These are phyloP conservation scores for Lentinula detonsa DNA, from an alignment of 768 basidiomycete species.

Conservation along the genomic window DNA sequence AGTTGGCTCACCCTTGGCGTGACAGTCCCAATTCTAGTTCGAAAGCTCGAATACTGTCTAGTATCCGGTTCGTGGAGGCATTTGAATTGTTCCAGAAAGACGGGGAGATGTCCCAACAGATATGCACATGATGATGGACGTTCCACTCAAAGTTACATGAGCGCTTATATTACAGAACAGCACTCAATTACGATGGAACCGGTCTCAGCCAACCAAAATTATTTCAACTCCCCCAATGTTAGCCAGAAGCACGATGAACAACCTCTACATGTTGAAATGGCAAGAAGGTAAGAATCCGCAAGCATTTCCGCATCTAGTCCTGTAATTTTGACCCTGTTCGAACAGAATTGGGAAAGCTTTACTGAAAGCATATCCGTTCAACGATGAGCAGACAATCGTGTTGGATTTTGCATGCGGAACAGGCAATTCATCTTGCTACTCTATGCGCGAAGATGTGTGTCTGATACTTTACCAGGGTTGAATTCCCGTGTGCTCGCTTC, in stretches of 20 bases:
- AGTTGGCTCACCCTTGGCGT: too few relatives aligned
- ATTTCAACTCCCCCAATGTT: slow-evolving; percentile 12
- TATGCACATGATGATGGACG: too few relatives aligned
- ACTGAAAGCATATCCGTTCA: slow-evolving; percentile 13
- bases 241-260: slow-evolving; percentile 14
- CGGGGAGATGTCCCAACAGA: too few relatives aligned
- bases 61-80: too few relatives aligned
- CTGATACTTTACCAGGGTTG: background rate
- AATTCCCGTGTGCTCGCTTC: slow-evolving; percentile 6
- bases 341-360: slow-evolving; percentile 13
- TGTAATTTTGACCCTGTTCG: background rate
- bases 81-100: too few relatives aligned
- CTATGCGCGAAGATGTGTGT: background rate
- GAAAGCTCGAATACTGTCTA: too few relatives aligned
- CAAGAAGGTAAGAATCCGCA: slow-evolving; percentile 5
- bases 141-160: too few relatives aligned
- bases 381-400: slow-evolving; percentile 11
- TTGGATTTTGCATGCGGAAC: slow-evolving; percentile 18
- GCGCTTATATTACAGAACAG: background rate
- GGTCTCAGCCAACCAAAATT: slow-evolving; percentile 11
- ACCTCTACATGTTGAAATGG: slow-evolving; percentile 10
- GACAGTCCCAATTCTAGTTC: too few relatives aligned
- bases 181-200: too few relatives aligned
- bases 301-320: background rate
- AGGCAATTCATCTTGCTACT: slow-evolving; percentile 1